Evolutionary conservation across 192 early-diverging fungal genomes (phyloP), one percentile per base, ranked within the genome.

Genomic region (Backusella tuberculispora): DNA sequence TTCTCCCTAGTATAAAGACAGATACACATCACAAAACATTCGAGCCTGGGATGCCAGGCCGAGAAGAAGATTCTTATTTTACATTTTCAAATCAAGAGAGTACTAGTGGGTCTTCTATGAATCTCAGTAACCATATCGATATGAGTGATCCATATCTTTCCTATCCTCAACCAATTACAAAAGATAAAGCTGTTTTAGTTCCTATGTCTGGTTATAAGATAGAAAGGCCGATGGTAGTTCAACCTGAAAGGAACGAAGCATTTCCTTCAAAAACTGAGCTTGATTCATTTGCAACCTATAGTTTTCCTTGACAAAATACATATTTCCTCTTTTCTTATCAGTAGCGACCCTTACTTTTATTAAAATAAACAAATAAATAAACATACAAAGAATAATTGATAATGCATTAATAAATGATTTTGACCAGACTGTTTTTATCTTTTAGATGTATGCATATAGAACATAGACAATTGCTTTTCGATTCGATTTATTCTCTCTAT

Each of bases 281-380:
- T 60, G 53, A 60, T 60, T 60, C 53, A 60, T 60, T 60, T 60
- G 53, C 53, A 24, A 60, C 53, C 12, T 60, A 60, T 26, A 60
- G 13, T 12, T 60, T 60, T 26, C 53, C 53, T 60, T 60, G 26
- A 29, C 24, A 60, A 60, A 60, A 24, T 60, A 4, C 53, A 60
- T 19, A 26, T 60, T 53, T 21, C 26, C 1, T 50, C 17, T 50
- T 6, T 50, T 19, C n/a, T 50, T 48, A n/a, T 48, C 17, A 56
- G 19, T 56, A 7, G 19, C 19, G 50, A 8, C 19, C 46, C 7
- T 48, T 50, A 19, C 26, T 60, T 26, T 24, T 60, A 60, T 60
- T 60, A 24, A 24, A 34, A 34, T 34, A 34, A 34, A 34, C 2
- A 34, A 34, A 34, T 34, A 34, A 34, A 34, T 34, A 34, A 34